Conservation (phyloP, 768 basidiomycete genomes). For the Boletus speciosus region DNA sequence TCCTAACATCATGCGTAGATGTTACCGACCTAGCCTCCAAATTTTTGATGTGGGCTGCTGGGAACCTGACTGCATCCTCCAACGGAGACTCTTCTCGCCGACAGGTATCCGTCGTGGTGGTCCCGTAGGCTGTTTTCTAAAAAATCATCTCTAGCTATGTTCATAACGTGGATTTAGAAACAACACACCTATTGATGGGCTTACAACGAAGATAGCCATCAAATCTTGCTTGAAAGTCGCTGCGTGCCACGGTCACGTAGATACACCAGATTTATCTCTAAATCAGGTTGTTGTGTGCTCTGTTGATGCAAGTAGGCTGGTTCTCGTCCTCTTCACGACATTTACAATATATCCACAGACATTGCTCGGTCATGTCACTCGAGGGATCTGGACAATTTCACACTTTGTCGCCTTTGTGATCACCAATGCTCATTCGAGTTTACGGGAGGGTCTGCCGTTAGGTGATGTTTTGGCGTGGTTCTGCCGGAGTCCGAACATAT, state of each 20-base stretch:
- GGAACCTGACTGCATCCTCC: background rate
- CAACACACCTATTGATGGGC: conserved; percentile 8
- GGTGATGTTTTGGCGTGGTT: conserved; percentile 45
- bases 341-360: conserved; percentile 28
- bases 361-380: conserved; percentile 38
- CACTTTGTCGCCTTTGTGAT: conserved; percentile 47
- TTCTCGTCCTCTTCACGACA: background rate
- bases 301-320: conserved; percentile 35
- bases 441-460: conserved; percentile 38
- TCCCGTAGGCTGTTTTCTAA: conserved; percentile 12
- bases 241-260: conserved; percentile 9
- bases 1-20: conserved; percentile 13
- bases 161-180: conserved; percentile 12
- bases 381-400: conserved; percentile 38
- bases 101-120: conserved; percentile 18
- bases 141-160: background rate
- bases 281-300: conserved; percentile 41
- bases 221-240: conserved; percentile 16
- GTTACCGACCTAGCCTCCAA: conserved; percentile 13
- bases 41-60: conserved; percentile 19
- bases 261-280: conserved; percentile 17
- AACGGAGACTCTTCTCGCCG: background rate
- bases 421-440: conserved; percentile 37
- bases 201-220: conserved; percentile 13
- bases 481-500: conserved; percentile 35